Percentiles rank a stretch among this genome's conserved stretches.
Conservation (phyloP, 495 filamentous ascomycete genomes). For the Aspergillus homomorphus region DNA sequence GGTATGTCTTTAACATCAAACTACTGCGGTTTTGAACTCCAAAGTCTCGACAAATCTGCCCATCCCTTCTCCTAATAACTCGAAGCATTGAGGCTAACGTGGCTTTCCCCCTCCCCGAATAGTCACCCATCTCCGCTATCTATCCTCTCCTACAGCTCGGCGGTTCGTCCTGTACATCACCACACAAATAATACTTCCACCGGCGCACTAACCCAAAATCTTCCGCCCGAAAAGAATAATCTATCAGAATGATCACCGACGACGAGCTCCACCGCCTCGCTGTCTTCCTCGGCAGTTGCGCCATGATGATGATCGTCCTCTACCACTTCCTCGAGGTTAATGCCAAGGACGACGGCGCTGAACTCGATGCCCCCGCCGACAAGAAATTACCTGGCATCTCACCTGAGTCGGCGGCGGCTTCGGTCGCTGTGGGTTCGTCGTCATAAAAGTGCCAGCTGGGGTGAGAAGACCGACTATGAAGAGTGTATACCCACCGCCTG, state of each 20-base stretch:
- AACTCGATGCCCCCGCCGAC: conserved; percentile 18
- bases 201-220: neutral
- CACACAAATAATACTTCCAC: too few relatives aligned
- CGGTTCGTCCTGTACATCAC: neutral
- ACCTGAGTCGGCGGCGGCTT: conserved; percentile 18
- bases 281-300: conserved; percentile 84
- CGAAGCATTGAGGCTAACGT: neutral
- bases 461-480: neutral
- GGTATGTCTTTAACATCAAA: neutral
- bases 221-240: neutral
- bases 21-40: too few relatives aligned
- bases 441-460: neutral
- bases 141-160: neutral
- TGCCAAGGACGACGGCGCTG: conserved; percentile 61
- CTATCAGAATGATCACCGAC: conserved; percentile 75
- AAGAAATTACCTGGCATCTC: conserved; percentile 26
- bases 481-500: neutral
- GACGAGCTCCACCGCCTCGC: conserved; percentile 79
- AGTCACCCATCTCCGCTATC: conserved; percentile 5
- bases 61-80: too few relatives aligned
- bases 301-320: conserved; percentile 91
- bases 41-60: neutral
- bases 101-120: conserved; percentile 1
- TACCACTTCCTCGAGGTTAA: conserved; percentile 99
- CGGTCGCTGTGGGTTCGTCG: conserved; percentile 22